Conservation (phyloP, 2,329 filamentous ascomycete species). For the Fusarium chlamydosporum region DNA sequence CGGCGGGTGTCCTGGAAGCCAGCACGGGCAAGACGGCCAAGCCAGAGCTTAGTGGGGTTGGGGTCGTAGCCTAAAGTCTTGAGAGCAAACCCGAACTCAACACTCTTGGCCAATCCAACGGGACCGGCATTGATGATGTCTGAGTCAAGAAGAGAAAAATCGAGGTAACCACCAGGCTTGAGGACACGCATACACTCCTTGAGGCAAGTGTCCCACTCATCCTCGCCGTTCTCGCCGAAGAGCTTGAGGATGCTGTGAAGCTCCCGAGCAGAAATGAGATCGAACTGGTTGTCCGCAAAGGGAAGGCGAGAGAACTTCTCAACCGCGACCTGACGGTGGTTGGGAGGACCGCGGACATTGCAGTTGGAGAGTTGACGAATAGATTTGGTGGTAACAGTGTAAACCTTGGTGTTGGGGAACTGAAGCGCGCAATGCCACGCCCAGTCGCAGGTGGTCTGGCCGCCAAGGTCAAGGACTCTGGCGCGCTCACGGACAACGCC, state of each 20-base stretch:
- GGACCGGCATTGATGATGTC: constrained; percentile 89
- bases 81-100: constrained; percentile 93
- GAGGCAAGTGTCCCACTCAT: constrained; percentile 91
- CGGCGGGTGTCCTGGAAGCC: constrained; percentile 87
- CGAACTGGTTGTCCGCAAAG: constrained; percentile 88
- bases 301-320: constrained; percentile 83
- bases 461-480: constrained; percentile 87
- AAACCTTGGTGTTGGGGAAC: constrained; percentile 87
- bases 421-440: constrained; percentile 92
- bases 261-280: constrained; percentile 90
- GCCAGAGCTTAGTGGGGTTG: constrained; percentile 83
- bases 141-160: constrained; percentile 91
- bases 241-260: constrained; percentile 88
- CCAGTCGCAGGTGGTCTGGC: constrained; percentile 90
- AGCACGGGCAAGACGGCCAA: constrained; percentile 78
- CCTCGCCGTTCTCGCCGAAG: constrained; percentile 73
- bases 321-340: constrained; percentile 88
- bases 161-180: constrained; percentile 92
- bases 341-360: constrained; percentile 84
- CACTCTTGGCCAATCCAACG: constrained; percentile 82
- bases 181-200: constrained; percentile 90
- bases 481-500: constrained; percentile 67
- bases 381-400: constrained; percentile 85
- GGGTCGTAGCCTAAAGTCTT: constrained; percentile 93
- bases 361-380: constrained; percentile 78